Base-by-base conservation (phyloP, 2,329 filamentous ascomycete genomes). In the Lizonia empirigonia region DNA sequence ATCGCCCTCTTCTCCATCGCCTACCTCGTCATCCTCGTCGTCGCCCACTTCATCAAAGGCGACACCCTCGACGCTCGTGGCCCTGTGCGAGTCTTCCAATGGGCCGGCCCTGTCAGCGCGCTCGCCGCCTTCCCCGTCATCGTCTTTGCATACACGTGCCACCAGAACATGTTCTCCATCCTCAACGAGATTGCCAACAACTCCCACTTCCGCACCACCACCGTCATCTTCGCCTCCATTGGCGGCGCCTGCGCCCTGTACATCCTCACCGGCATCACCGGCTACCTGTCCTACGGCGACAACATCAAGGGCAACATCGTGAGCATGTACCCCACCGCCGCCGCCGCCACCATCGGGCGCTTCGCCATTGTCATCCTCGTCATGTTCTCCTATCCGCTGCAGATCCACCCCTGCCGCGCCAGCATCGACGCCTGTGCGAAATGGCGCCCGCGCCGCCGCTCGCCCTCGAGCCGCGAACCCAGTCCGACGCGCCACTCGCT, bases 131-230 rank as follows among this genome's bases (percentile, higher is more conserved):
- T 99, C 58, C 94, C 94, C 0, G 91, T 99, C 44, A 92, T 97
- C 49, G 90, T 99, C 2, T 99, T 99, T 79, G 94, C 93, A n/a
- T 99, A 97, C 72, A 99, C 94, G 1, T 99, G 94, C 72, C 94
- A 99, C 74, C 94, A 99, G 69, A 99, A 99, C 71, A 99, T 99
- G 94, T 99, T 99, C 72, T 96, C 93, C 9, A 96, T 99, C 60
- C 78, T 99, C 35, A 99, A 99, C 67, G 94, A 99, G 75, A 91
- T 99, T 60, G 82, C 85, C 51, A 87, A 96, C 69, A 91, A 91
- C 73, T 89, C 89, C 3, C 90, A 90, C 16, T 82, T 80, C 65
- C 88, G 88, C 56, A 88, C 93, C 7, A 87, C 91, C 0, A 82
- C 84, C 13, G 92, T 99, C 7, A 86, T 97, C 10, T 79, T 82